Percentiles rank a stretch among this genome's conserved stretches.
Conservation (phyloP, 148 eudicot species). For the Fallopia convolvulus region DNA sequence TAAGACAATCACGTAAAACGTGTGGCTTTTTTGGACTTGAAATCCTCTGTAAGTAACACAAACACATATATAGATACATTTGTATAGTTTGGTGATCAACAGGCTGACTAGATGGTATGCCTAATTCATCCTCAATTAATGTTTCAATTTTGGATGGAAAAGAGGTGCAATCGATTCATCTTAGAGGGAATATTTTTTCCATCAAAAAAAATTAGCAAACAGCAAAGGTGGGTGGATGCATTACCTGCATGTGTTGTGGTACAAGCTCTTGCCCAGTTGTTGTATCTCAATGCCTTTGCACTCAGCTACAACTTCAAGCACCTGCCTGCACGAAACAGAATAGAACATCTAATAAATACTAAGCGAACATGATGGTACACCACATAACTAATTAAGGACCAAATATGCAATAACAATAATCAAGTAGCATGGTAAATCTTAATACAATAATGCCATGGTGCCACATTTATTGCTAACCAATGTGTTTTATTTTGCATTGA, state of each 20-base stretch:
- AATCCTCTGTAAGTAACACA: neutral
- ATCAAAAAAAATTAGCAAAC: neutral
- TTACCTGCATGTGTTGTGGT: conserved; percentile 97
- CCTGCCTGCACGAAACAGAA: conserved; percentile 62
- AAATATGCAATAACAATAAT: neutral
- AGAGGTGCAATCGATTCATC: neutral
- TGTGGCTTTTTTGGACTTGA: neutral
- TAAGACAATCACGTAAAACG: neutral
- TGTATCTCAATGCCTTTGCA: conserved; percentile 71
- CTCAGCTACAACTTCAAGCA: conserved; percentile 93
- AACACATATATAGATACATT: neutral
- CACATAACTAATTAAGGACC: neutral
- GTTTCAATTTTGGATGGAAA: neutral
- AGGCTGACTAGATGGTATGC: neutral
- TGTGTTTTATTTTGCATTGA: neutral
- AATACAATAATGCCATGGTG: neutral
- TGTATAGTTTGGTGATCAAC: neutral
- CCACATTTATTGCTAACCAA: neutral
- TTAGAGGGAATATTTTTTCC: neutral
- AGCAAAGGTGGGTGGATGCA: neutral
- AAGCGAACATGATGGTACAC: neutral
- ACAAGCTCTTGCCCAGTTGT: conserved; percentile 64
- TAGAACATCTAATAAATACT: conserved; percentile 4
- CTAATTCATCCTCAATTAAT: neutral
- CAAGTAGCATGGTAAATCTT: neutral